Base-by-base conservation (phyloP, 345 rosid species). In the Gossypium longicalyx region DNA sequence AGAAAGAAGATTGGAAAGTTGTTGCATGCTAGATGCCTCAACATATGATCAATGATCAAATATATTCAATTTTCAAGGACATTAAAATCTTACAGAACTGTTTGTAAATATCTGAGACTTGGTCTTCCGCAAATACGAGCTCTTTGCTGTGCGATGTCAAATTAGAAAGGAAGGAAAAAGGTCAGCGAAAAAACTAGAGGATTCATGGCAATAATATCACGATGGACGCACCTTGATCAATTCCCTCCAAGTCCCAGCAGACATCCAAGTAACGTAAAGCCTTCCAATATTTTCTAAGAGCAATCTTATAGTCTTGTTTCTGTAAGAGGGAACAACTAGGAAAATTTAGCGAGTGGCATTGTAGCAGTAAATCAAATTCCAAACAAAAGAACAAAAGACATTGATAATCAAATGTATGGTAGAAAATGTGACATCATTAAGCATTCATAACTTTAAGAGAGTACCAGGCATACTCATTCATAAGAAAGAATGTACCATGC, bases 211-310 rank as follows among this genome's bases (percentile, higher is more conserved):
- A 16, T 45, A 68, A 49, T 16, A 23, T 68, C 22, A 16, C 3
- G 25, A 49, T 68, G 44, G 17, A 68, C 9, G 53, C 20, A 90
- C 99, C 97, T 88, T 91, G 92, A 63, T 96, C 98, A 70, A 96
- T 93, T 73, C 86, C 92, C 1, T 93, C 97, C 78, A 93, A 87
- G 89, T 93, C 99, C 99, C 97, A 96, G 86, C 97, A 91, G 72
- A 88, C 83, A 80, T 96, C 98, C 76, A 93, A 82, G 80, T 91
- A 93, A 3, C 97, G 90, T 54, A 95, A 76, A 66, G 92, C 97
- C 89, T 95, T 95, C 44, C 94, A 90, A 75, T 95, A 93, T 87
- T 95, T 95, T 82, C 83, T 84, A 2, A 90, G 92, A 57, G 99
- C 99, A 96, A 88, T 89, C 86, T 91, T 90, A 70, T 86, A 89